A percentile compares a stretch with the other conserved stretches of the same genome.
Conservation (phyloP, 345 rosid genomes). For the Populus euphratica region DNA sequence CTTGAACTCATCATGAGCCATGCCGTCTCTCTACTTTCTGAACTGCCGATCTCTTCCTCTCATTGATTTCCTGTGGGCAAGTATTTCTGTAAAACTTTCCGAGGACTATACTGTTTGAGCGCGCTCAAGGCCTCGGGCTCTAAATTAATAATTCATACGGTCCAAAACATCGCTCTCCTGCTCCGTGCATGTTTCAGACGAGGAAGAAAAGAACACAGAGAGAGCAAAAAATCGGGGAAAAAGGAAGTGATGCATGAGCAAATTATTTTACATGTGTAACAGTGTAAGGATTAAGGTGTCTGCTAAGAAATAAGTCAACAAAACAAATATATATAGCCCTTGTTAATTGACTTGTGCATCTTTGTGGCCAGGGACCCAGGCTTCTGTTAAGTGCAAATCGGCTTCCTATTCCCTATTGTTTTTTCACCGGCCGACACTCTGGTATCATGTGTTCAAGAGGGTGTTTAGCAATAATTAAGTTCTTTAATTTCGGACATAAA, state of each 20-base stretch:
- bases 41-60: not conserved
- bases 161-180: not conserved
- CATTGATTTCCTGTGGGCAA: not conserved
- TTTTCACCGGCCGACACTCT: not conserved
- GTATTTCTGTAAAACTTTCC: not conserved
- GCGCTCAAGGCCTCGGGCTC: not conserved
- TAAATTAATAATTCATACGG: not conserved
- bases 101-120: not conserved
- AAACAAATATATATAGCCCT: slow-evolving; percentile 12
- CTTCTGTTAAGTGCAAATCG: slow-evolving; percentile 4
- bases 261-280: too few species aligned
- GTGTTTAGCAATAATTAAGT: not conserved
- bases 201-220: not conserved
- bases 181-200: not conserved
- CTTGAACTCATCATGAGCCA: too few species aligned
- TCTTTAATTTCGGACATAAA: too few species aligned
- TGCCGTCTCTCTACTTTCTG: too few species aligned
- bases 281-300: not conserved
- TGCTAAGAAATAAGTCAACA: not conserved
- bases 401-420: not conserved
- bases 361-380: slow-evolving; percentile 4
- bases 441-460: not conserved
- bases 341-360: slow-evolving; percentile 26
- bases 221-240: not conserved
- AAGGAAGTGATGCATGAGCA: not conserved